phyloP scores from a whole-genome alignment of 2,329 filamentous ascomycete species.

The Aspergillus ruber region DNA sequence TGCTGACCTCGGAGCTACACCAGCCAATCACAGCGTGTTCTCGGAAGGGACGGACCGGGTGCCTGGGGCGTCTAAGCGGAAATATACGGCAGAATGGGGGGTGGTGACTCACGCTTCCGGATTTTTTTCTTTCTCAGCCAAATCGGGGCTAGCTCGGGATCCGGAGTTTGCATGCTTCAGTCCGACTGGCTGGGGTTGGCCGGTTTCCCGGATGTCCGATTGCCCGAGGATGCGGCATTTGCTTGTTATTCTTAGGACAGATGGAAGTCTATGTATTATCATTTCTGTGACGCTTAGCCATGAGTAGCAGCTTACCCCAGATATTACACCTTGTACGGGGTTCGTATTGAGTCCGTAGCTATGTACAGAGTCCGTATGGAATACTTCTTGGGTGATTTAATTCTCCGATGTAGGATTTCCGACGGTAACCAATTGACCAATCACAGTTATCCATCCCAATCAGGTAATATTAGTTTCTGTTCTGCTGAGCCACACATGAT shows the following conservation, averaged over 20 bases:
- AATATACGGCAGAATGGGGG: not conserved
- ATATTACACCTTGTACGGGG: too few relatives aligned
- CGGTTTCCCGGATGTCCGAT: not conserved
- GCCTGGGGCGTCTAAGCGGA: not conserved
- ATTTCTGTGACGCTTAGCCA: not conserved
- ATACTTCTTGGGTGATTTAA: too few relatives aligned
- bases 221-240: not conserved
- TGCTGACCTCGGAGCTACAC: not conserved
- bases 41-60: not conserved
- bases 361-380: too few relatives aligned
- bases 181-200: not conserved
- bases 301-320: not conserved
- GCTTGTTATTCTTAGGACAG: too few relatives aligned
- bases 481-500: not conserved
- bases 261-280: not conserved
- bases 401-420: too few relatives aligned
- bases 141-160: not conserved
- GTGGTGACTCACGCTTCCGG: not conserved
- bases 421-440: too few relatives aligned
- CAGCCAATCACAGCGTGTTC: not conserved
- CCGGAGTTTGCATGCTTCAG: not conserved
- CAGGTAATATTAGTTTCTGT: not conserved
- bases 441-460: not conserved
- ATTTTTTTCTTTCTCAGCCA: not conserved
- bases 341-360: too few relatives aligned